Evolutionary conservation across 352 stramenopile genomes (phyloP).

Genomic region (Globisporangium canariense): DNA sequence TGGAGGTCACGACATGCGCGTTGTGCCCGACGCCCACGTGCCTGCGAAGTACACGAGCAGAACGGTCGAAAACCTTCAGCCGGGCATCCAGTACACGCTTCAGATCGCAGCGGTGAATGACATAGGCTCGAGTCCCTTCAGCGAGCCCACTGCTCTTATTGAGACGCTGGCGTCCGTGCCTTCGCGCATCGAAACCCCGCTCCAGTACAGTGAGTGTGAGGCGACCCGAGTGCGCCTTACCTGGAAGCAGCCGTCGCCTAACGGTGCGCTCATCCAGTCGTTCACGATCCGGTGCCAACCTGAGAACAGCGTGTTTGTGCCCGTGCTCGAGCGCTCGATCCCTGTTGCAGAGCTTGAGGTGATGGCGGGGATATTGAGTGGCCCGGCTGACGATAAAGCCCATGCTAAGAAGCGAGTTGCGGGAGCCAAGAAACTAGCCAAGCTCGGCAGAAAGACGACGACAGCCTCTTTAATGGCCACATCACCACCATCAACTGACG

Average conservation of each 20-base stretch:
- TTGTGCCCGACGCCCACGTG: constrained; percentile 32
- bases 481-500: background rate
- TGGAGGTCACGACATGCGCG: constrained; percentile 25
- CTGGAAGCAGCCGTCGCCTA: constrained; percentile 49
- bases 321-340: constrained; percentile 30
- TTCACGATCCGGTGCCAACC: constrained; percentile 60
- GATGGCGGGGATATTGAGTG: background rate
- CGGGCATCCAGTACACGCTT: constrained; percentile 50
- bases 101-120: constrained; percentile 52
- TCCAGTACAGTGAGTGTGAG: constrained; percentile 30
- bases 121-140: constrained; percentile 50
- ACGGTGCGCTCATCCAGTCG: constrained; percentile 46
- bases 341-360: constrained; percentile 23
- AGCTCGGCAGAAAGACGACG: background rate
- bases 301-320: constrained; percentile 45
- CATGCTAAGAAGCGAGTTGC: background rate
- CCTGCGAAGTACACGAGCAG: constrained; percentile 38
- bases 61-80: constrained; percentile 44
- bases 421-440: background rate
- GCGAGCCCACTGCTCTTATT: constrained; percentile 29
- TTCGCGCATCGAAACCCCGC: constrained; percentile 38
- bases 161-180: constrained; percentile 67
- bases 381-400: background rate
- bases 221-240: constrained; percentile 41
- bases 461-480: background rate